Base-by-base conservation (phyloP, 768 basidiomycete species). In the Rubroboletus satanas region DNA sequence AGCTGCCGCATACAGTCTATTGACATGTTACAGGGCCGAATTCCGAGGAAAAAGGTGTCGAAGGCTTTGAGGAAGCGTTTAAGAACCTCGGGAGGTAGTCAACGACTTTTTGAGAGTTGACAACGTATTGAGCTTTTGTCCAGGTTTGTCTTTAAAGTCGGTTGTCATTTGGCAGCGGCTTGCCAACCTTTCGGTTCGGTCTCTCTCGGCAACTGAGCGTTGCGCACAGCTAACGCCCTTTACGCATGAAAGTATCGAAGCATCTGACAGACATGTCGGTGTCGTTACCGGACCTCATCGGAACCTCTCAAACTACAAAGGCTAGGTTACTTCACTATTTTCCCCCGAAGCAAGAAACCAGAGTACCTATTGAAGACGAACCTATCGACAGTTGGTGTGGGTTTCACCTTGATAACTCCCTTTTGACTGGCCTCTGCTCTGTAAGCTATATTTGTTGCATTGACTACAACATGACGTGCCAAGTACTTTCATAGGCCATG, bases 261-360 rank as follows among this genome's bases (percentile, higher is more conserved):
- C 80, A 88, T 57, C 67, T 92, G 41, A 76, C 77, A 3, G 87
- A 91, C 67, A 57, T 59, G 51, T 83, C 83, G 0, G 62, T 89
- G 44, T 87, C 90, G 9, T 74, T 98, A 23, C 79, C 84, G 7
- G 70, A 81, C 15, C 73, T 99, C 46, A 89, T 98, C 65, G 71
- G 77, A 17, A 78, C 79, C 3, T 91, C 91, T 8, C 85, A 88
- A 63, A 92, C 90, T 6, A 89, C 84, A 37, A 98, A 98, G 70
- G 96, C 92, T 4, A 83, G 97, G 32, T 80, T 99, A 12, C 76
- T 99, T n/a, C 96, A 99, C 67, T 99, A 99, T 71, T 99, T 94
- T 64, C 90, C 96, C 15, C 84, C 85, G 10, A 65, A 78, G 28
- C 68, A 78, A 2, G 78, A 73, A 44, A 62, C 59, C 18, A 58